Base-by-base conservation (phyloP, 176 grass and related monocot species). In the Zoysia pacifica region DNA sequence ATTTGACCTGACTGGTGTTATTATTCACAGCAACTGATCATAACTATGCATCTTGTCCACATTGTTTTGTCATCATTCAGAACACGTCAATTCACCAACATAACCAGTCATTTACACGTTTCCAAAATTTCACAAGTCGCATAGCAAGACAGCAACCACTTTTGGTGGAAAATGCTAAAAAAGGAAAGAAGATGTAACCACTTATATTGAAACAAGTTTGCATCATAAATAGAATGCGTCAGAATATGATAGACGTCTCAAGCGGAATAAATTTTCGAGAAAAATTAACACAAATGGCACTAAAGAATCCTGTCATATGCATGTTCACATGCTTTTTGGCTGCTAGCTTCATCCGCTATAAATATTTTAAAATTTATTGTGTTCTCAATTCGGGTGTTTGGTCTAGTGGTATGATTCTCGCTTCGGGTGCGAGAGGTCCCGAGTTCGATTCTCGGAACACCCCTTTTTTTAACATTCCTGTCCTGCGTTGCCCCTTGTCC, bases 371-470 rank as follows among this genome's bases (percentile, higher is more conserved):
- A 51, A 3, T 13, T 51, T 12, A 15, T 16, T 1, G 7, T 14
- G 2, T 2, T 18, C 11, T 6, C 11, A 13, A 28, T 0, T 5
- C 9, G 91, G 89, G 89, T 89, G 89, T 90, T 97, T 94, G 87
- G 91, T 97, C 94, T 90, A 92, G 91, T 94, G 91, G 94, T 92
- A 92, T 94, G 91, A 94, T 94, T 92, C 91, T 97, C 89, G 91
- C 94, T 94, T 97, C 85, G 91, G 82, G 85, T 92, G 89, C 77
- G 89, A 91, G 94, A 97, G 94, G 89, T 90, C 71, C 82, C 61
- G 89, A 91, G 94, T 97, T 94, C 89, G 85, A 94, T 94, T 91
- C 91, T 92, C 91, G 91, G 82, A 97, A 91, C 94, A 90, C 89
- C 94, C 94, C 77, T 13, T 0, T 0, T 16, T 46, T 38, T 60